Percentiles rank a stretch among this genome's conserved stretches.
Conservation (phyloP, 2,329 filamentous ascomycete species). For the Cladophialophora bantiana region DNA sequence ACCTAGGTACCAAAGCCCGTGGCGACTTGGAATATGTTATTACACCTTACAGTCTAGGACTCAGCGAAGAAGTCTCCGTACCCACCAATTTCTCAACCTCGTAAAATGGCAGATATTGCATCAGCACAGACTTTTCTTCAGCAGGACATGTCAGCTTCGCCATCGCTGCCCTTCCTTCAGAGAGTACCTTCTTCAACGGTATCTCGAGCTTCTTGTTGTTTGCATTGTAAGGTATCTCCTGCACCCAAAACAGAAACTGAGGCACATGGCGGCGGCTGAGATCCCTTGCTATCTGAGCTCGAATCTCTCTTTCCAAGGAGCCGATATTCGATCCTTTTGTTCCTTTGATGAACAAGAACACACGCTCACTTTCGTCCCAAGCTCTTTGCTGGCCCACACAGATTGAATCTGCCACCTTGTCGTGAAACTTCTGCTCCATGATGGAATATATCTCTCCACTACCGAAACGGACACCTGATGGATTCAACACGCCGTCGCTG, state of each 20-base stretch:
- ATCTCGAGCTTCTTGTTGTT: conserved; percentile 35
- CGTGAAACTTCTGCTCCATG: conserved; percentile 51
- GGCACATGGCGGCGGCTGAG: conserved; percentile 57
- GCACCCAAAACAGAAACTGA: conserved; percentile 25
- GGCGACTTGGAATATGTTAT: background rate
- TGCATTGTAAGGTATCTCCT: conserved; percentile 28
- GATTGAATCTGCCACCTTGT: conserved; percentile 9
- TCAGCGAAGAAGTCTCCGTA: background rate
- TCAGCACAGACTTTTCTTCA: conserved; percentile 21
- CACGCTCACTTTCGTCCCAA: conserved; percentile 25
- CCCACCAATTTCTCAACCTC: conserved; percentile 20
- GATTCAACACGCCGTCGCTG: conserved; percentile 78
- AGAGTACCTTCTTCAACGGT: conserved; percentile 23
- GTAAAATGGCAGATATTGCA: conserved; percentile 21
- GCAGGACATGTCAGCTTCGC: conserved; percentile 7
- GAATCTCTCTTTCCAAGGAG: conserved; percentile 64
- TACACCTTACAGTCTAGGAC: conserved; percentile 10
- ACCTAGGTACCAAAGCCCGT: background rate
- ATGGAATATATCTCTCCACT: conserved; percentile 81
- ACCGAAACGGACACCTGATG: conserved; percentile 78
- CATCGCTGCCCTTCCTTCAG: conserved; percentile 8
- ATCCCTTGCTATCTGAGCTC: conserved; percentile 68
- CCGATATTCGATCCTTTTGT: background rate
- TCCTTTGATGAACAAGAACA: conserved; percentile 32
- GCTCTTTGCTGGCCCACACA: conserved; percentile 21